Percentiles rank a stretch among this genome's conserved stretches.
phyloP scores from a whole-genome alignment of 2,329 filamentous ascomycete genomes.

The Fonsecaea multimorphosa region DNA sequence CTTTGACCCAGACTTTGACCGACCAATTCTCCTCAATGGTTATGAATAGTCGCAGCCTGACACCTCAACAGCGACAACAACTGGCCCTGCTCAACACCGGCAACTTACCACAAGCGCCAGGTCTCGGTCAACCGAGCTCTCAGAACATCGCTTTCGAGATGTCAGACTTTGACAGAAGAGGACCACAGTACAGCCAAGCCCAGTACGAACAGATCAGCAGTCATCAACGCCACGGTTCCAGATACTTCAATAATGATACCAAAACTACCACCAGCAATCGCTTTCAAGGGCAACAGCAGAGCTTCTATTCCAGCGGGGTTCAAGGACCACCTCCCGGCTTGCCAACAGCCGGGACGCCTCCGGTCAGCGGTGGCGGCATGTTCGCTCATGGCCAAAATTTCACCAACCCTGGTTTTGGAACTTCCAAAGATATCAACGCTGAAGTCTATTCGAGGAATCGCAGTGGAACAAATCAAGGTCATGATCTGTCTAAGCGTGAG shows the following conservation, averaged over 20 bases:
- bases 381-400: conserved; percentile 90
- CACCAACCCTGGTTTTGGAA: conserved; percentile 66
- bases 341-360: conserved; percentile 92
- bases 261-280: conserved; percentile 42
- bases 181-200: conserved; percentile 69
- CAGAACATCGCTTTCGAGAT: conserved; percentile 40
- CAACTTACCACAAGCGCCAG: conserved; percentile 65
- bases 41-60: conserved; percentile 74
- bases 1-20: conserved; percentile 61
- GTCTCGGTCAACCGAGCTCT: conserved; percentile 53
- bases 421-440: conserved; percentile 73
- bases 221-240: conserved; percentile 80
- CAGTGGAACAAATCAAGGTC: conserved; percentile 68
- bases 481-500: conserved; percentile 97
- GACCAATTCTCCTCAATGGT: conserved; percentile 61
- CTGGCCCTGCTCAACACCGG: conserved; percentile 68
- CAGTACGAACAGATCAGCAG: conserved; percentile 60
- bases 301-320: conserved; percentile 83
- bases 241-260: conserved; percentile 81
- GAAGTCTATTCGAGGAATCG: conserved; percentile 78
- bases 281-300: conserved; percentile 53
- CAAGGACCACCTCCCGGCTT: conserved; percentile 93
- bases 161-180: conserved; percentile 59
- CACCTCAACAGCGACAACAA: conserved; percentile 78
- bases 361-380: conserved; percentile 77